Base-by-base conservation (phyloP, 176 grass and related monocot species). In the Bolboschoenus planiculmis region DNA sequence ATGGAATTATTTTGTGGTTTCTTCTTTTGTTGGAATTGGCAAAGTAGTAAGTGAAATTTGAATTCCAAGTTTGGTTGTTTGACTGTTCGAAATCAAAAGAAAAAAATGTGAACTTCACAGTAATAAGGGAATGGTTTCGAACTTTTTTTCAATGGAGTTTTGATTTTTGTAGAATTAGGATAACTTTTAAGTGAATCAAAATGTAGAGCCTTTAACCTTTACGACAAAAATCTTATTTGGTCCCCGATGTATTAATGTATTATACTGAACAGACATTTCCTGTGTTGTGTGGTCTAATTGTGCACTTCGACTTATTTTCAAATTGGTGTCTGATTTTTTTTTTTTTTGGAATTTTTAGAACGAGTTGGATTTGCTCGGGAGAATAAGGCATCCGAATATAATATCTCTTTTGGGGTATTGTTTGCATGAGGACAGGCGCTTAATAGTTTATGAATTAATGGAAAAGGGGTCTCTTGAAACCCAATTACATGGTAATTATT, bases 391-490 rank as follows among this genome's bases (percentile, higher is more conserved):
- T 90, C 91, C 96, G 0, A 95, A 99, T 86, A 95, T 99, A 64
- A 86, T 99, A 63, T 91, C 96, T 73, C 87, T 99, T 57, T 77
- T 99, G 89, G 93, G 96, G 8, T 99, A 93, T 83, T 99, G 92
- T 70, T 78, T 95, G 81, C 86, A 90, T 85, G 89, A 83, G 78
- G 89, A 85, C 33, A 87, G 85, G 47, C 87, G 86, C 54, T 89
- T 93, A 55, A 85, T 99, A 83, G 87, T 99, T 85, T 99, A 99
- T 53, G 92, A 99, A 84, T 90, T 99, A 60, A 95, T 99, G 96
- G 87, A 95, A 83, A 95, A 93, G 64, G 92, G 96, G 84, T 99
- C 96, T 74, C 63, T 99, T 80, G 96, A 99, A 56, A 83, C 87
- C 78, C 96, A 91, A 78, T 87, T 99, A 73, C 92, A 99, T 62